phyloP scores from a whole-genome alignment of 495 filamentous ascomycete genomes.

The Talaromyces borbonicus region DNA sequence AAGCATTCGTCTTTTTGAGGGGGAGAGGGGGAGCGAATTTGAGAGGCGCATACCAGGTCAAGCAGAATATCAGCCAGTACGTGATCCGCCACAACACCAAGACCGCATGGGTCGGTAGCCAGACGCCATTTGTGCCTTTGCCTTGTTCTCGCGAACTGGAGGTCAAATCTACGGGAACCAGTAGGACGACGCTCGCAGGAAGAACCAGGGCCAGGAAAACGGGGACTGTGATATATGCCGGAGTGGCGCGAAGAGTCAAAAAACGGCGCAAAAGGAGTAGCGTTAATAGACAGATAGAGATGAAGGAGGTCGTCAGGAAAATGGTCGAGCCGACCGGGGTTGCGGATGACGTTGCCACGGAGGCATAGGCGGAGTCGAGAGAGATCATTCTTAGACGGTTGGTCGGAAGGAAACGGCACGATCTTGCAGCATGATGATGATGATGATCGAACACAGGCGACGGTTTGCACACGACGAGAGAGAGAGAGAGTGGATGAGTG shows the following conservation, averaged over 20 bases:
- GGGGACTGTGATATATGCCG: constrained; percentile 80
- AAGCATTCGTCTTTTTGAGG: neutral
- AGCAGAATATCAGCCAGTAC: constrained; percentile 91
- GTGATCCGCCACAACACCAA: constrained; percentile 84
- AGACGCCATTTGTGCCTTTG: constrained; percentile 53
- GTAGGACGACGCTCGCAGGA: constrained; percentile 83
- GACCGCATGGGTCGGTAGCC: constrained; percentile 56
- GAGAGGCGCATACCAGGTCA: constrained; percentile 64
- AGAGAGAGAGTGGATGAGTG: no score
- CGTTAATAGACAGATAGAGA: constrained; percentile 63
- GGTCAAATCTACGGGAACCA: constrained; percentile 93
- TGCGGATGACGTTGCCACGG: constrained; percentile 23
- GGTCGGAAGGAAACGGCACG: neutral
- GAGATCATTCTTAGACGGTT: constrained; percentile 1
- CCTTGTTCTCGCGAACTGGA: constrained; percentile 63
- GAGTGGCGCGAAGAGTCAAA: constrained; percentile 80
- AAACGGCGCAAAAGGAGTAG: constrained; percentile 80
- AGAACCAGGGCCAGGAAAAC: constrained; percentile 90
- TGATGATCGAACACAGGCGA: neutral
- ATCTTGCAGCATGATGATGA: neutral
- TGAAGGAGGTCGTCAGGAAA: constrained; percentile 61
- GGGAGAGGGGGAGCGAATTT: neutral
- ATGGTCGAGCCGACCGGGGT: constrained; percentile 54
- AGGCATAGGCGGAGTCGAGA: constrained; percentile 3
- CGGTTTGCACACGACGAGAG: no score